Evolutionary conservation across 495 filamentous ascomycete genomes (phyloP).

Genomic region (Xylaria cubensis): DNA sequence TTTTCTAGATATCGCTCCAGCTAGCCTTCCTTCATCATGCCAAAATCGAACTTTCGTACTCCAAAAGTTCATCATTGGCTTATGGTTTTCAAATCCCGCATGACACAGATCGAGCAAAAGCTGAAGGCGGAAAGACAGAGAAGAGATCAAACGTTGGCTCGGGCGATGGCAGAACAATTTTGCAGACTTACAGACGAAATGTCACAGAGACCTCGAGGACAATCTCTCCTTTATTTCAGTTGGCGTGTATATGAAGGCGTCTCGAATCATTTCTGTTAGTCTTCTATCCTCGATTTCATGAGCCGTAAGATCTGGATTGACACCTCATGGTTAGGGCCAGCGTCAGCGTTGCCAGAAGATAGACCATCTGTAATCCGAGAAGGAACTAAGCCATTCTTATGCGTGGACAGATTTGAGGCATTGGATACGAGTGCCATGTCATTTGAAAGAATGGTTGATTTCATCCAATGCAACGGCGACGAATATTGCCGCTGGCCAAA

Average conservation of each 20-base stretch:
- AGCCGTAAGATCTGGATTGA: not conserved
- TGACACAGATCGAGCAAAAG: not conserved
- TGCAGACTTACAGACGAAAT: not conserved
- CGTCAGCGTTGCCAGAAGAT: not conserved
- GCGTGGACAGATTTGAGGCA: not conserved
- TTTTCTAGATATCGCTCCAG: not conserved
- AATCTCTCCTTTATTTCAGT: not conserved
- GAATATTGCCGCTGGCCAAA: not conserved
- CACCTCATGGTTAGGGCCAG: not conserved
- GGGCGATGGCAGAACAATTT: not conserved
- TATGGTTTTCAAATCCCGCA: not conserved
- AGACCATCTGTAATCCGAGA: not conserved
- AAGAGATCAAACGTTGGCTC: not conserved
- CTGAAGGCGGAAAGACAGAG: not conserved
- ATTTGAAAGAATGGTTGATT: not conserved
- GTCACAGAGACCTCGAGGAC: not conserved
- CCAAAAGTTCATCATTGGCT: not conserved
- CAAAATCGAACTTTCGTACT: not conserved
- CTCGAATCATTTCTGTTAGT: conserved; percentile 13
- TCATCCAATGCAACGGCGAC: not conserved
- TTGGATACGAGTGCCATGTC: not conserved
- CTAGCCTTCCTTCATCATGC: not conserved
- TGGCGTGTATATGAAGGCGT: conserved; percentile 4
- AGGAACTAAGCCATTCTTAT: not conserved
- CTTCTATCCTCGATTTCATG: not conserved